Evolutionary conservation across 768 basidiomycete species (phyloP).

Genomic region (Mycena olivaceomarginata): DNA sequence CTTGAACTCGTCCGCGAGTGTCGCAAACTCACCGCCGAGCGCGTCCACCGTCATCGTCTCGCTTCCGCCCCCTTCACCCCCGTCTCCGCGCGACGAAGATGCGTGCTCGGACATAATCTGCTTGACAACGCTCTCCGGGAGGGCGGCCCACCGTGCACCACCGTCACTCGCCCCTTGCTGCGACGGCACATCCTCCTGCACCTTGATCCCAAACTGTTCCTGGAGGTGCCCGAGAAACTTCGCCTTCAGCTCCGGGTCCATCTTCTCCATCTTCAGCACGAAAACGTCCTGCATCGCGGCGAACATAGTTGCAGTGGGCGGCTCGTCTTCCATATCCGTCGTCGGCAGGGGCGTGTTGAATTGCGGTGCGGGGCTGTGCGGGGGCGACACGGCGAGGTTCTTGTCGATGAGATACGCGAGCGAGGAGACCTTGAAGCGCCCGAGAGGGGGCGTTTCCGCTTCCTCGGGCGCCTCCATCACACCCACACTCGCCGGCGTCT

Average conservation of each 20-base stretch:
- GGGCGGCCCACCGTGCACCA: conserved; percentile 25
- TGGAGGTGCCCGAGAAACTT: conserved; percentile 31
- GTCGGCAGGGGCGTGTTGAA: conserved; percentile 16
- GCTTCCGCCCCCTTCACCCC: neutral
- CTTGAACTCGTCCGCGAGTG: conserved; percentile 35
- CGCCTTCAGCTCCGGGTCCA: conserved; percentile 38
- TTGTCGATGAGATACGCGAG: conserved; percentile 43
- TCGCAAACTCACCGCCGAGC: conserved; percentile 23
- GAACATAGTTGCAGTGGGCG: conserved; percentile 38
- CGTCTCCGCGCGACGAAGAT: neutral
- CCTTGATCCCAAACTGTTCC: conserved; percentile 40
- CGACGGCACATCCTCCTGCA: conserved; percentile 12
- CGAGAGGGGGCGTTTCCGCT: conserved; percentile 40
- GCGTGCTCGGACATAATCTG: conserved; percentile 37
- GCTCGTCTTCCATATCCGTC: conserved; percentile 27
- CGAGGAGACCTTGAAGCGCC: conserved; percentile 39
- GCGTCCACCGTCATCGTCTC: conserved; percentile 22
- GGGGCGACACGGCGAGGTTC: conserved; percentile 39
- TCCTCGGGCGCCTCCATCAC: neutral
- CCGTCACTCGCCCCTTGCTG: neutral
- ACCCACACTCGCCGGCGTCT: neutral
- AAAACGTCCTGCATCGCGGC: conserved; percentile 43
- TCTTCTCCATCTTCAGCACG: conserved; percentile 40
- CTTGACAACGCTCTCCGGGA: conserved; percentile 27
- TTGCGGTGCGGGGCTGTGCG: conserved; percentile 23